Evolutionary conservation across 345 rosid genomes (phyloP), one percentile per base, ranked within the genome.

Genomic region (Pistacia integerrima): DNA sequence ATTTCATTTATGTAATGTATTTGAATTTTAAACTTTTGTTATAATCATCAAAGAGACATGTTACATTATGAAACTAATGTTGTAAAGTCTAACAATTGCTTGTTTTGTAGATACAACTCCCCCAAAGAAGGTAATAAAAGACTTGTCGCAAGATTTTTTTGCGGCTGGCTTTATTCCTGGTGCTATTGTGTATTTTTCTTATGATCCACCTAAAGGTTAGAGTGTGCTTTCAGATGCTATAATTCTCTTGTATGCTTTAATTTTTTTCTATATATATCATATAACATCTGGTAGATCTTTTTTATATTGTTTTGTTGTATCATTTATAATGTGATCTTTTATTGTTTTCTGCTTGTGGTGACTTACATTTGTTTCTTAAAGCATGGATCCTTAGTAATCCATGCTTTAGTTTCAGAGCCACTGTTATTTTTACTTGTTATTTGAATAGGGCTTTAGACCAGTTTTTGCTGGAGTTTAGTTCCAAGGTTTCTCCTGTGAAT

Each of bases 131-230:
- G 84, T 84, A 78, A 77, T 96, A 48, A 89, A 88, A 78, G 94
- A 96, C 81, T 80, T 86, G 74, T 88, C 91, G n/a, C 87, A 80
- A 76, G 99, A 96, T 83, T 91, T 92, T 68, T 91, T 80, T 87
- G 74, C 94, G 3, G 92, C 97, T 73, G 93, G 98, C 55, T 92
- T 96, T 75, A 41, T 96, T 86, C 99, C 98, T 55, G 98, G 99
- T 63, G 98, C 97, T 67, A 90, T 96, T 73, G 92, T 93, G 59
- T 92, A 96, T 81, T 96, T 93, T 75, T 88, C 94, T 57, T 86
- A 88, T 69, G 88, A 90, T 77, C 72, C 78, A 35, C 90, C 91
- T 6, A 87, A 86, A 83, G 94, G 97, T 91, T 78, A 75, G 87
- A 75, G 22, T 62, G n/a, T 76, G 18, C 25, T 64, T 73, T 69